Base-by-base conservation (phyloP, 495 filamentous ascomycete species). In the Evansstolkia leycettana region DNA sequence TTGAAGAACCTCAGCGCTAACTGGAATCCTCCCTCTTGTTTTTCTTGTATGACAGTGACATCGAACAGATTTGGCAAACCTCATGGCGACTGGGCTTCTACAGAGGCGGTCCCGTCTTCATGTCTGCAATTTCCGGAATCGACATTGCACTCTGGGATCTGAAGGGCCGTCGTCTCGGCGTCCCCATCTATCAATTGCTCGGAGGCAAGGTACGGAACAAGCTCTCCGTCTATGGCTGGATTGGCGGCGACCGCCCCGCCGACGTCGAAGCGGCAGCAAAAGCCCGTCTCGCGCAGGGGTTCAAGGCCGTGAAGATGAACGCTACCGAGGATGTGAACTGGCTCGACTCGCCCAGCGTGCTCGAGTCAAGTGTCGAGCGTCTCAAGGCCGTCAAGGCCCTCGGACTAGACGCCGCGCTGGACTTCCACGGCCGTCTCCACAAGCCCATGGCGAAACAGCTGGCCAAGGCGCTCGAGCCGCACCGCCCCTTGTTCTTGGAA, bases 141-240 rank as follows among this genome's bases (percentile, higher is more conserved):
- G 83, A 87, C 45, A 87, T 89, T 48, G 82, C 83, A 3, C 60
- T 89, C 3, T 87, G 83, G 83, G 83, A 88, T 62, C 48, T 87
- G 28, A 87, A 88, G 46, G 63, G 64, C 2, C 54, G 62, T 2
- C 55, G 47, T 40, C 56, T 88, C 13, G 68, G 70, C 8, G 77
- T 87, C 1, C 82, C 83, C 1, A 67, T 89, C 17, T 76, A 81
- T 44, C 73, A 84, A 43, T 60, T 89, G 9, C 60, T 89, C 2
- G 83, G 83, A 10, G 83, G 83, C 12, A 82, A 82, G 45, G 78
- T 88, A 25, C 66, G 83, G 18, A 60, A 80, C 46, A 83, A 79
- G 51, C 53, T 85, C 17, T 73, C 72, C 41, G 83, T 89, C 3
- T 89, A 89, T 49, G 75, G 78, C n/a, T 89, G 83, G 83, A 85